A percentile compares a stretch with the other conserved stretches of the same genome.
Evolutionary conservation across 257 asterid species (phyloP).

Genomic region (Thymus quinquecostatus): DNA sequence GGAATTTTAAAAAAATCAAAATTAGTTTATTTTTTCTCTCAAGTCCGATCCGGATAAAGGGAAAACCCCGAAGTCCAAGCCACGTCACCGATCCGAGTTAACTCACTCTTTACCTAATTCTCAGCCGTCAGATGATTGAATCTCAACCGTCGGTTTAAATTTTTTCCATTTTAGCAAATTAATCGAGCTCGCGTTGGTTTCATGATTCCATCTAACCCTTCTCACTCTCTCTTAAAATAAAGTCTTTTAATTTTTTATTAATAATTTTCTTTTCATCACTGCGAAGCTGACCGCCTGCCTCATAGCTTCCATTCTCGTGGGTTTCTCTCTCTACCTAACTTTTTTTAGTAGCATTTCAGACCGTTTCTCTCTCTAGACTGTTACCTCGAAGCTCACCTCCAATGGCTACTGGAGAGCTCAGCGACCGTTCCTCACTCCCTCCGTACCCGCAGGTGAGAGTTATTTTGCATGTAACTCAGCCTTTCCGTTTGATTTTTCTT

Average conservation of each 20-base stretch:
- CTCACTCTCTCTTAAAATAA: slow-evolving; percentile 19
- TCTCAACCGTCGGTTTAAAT: slow-evolving; percentile 23
- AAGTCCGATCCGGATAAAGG: slow-evolving; percentile 11
- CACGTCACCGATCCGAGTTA: slow-evolving; percentile 34
- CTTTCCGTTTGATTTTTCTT: background rate
- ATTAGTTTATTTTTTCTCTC: slow-evolving; percentile 4
- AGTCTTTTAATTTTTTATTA: background rate
- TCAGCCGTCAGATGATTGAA: slow-evolving; percentile 27
- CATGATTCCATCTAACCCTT: slow-evolving; percentile 16
- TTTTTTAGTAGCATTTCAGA: background rate
- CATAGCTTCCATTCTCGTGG: slow-evolving; percentile 26
- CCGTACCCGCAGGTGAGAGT: slow-evolving; percentile 73
- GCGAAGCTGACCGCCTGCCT: slow-evolving; percentile 28
- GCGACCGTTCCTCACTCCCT: slow-evolving; percentile 57
- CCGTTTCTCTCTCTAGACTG: slow-evolving; percentile 23
- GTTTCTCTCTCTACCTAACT: slow-evolving; percentile 22
- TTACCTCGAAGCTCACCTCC: slow-evolving; percentile 31
- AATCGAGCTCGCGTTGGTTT: slow-evolving; percentile 7
- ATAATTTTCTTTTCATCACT: slow-evolving; percentile 4
- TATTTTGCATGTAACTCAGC: slow-evolving; percentile 11
- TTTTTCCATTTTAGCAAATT: slow-evolving; percentile 8
- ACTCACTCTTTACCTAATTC: background rate
- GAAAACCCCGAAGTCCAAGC: slow-evolving; percentile 6
- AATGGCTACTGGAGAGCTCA: slow-evolving; percentile 76
- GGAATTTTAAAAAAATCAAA: slow-evolving; percentile 6